Base-by-base conservation (phyloP, 768 basidiomycete species). In the Boletus rex-veris region DNA sequence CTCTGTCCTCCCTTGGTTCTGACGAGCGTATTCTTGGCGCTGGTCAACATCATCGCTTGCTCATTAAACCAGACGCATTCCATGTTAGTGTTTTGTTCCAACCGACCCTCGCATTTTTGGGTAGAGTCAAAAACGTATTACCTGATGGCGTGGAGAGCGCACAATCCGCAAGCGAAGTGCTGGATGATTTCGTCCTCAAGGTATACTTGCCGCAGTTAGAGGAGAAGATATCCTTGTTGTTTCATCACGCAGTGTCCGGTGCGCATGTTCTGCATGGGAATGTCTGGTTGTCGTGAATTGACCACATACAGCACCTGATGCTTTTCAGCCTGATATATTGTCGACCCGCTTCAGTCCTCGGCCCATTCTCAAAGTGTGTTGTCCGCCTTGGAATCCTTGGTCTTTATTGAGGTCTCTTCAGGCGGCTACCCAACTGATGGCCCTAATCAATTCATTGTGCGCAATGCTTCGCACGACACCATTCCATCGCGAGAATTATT, bases 121-220 rank as follows among this genome's bases (percentile, higher is more conserved):
- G 86, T 50, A 80, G 86, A 7, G 79, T 92, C 21, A 75, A 83
- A 39, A 81, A 83, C 24, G 74, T 88, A 26, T 74, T 97, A 28
- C 92, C 94, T 2, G 79, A 82, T 44, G 90, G 86, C 4, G 61
- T 81, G 30, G 88, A 90, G 57, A 78, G 80, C 30, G 79, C 81
- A 19, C 76, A 80, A 47, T 79, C 84, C 3, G 85, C 90, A 26
- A 86, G 83, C 41, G 76, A 81, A 18, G 82, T 95, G 11, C 69
- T 98, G 54, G 92, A 98, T 55, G 91, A 97, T 46, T 98, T 99
- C 65, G 92, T 99, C 12, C 73, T 93, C 40, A 90, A 86, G 52
- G 88, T 92, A 1, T 98, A 96, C 73, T 73, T 98, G 43, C 96
- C 96, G 0, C 95, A 97, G 68, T 71, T 99, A 54, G 95, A 98